phyloP scores from a whole-genome alignment of 108 stramenopile species.

The Pseudonitzschia multiseries region DNA sequence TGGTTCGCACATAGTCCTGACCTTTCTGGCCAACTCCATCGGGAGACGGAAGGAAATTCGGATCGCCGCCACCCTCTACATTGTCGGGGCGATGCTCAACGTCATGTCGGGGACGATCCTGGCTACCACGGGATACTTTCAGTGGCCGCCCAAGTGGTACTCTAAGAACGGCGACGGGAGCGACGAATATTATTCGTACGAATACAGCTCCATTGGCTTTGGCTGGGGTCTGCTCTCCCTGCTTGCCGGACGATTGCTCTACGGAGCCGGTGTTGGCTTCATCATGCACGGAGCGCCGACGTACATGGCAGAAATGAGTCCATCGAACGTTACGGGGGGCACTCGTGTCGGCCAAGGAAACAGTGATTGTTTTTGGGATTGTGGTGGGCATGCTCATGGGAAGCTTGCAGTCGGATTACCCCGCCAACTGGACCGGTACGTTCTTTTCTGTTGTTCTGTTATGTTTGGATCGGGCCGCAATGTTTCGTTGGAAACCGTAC shows the following conservation, averaged over 20 bases:
- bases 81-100: conserved; percentile 52
- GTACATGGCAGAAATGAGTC: conserved; percentile 84
- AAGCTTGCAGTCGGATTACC: conserved; percentile 50
- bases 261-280: conserved; percentile 75
- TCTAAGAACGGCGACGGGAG: conserved; percentile 9
- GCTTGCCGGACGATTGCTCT: conserved; percentile 50
- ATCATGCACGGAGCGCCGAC: conserved; percentile 75
- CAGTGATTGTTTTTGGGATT: conserved; percentile 80
- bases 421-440: conserved; percentile 27
- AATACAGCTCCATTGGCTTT: conserved; percentile 18
- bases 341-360: conserved; percentile 74
- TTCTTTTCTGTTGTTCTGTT: neutral
- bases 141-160: conserved; percentile 11
- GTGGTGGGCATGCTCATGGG: conserved; percentile 64
- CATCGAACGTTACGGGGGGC: conserved; percentile 57
- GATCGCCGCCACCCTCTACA: conserved; percentile 53
- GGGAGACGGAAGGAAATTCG: conserved; percentile 70
- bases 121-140: conserved; percentile 8
- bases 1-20: conserved; percentile 40
- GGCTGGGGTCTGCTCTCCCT: conserved; percentile 42
- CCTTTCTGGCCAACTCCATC: conserved; percentile 38
- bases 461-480: neutral
- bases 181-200: conserved; percentile 7
- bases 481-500: neutral
- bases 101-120: conserved; percentile 34